Percentiles rank a stretch among this genome's conserved stretches.
These are phyloP conservation scores for Parsonsia alboflavescens DNA, from an alignment of 257 asterid species.

Conservation along the genomic window DNA sequence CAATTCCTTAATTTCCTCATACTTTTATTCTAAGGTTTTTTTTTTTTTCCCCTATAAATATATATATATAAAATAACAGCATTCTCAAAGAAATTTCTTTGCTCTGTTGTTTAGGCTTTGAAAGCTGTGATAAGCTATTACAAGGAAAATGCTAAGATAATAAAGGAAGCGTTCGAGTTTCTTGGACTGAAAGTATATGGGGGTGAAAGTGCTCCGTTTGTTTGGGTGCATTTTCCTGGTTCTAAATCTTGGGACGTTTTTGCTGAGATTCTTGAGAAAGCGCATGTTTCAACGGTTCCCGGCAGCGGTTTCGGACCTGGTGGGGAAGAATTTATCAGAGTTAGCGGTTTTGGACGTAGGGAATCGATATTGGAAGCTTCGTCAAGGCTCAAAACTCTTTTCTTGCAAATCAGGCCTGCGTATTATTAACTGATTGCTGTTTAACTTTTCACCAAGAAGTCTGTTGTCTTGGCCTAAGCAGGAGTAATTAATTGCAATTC, in stretches of 20 bases:
- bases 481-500: too few species aligned
- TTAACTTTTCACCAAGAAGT: too few species aligned
- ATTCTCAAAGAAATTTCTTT: background rate
- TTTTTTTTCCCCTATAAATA: too few species aligned
- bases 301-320: conserved; percentile 92
- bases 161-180: conserved; percentile 54
- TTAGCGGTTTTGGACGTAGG: conserved; percentile 72
- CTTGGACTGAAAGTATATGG: conserved; percentile 64
- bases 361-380: conserved; percentile 64
- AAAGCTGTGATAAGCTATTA: conserved; percentile 50
- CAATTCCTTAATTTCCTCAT: too few species aligned
- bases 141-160: conserved; percentile 59
- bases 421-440: too few species aligned
- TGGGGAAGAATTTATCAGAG: conserved; percentile 73
- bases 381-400: conserved; percentile 42
- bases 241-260: conserved; percentile 77
- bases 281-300: conserved; percentile 75
- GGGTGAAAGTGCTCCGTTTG: conserved; percentile 78
- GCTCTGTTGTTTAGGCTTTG: conserved; percentile 31
- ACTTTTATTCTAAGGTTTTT: too few species aligned
- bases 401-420: conserved; percentile 12
- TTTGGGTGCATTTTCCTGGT: conserved; percentile 88
- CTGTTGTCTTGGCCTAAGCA: too few species aligned
- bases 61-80: too few species aligned
- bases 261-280: conserved; percentile 57